These are phyloP conservation scores for Sapria himalayana DNA, from an alignment of 345 rosid species.

Conservation along the genomic window DNA sequence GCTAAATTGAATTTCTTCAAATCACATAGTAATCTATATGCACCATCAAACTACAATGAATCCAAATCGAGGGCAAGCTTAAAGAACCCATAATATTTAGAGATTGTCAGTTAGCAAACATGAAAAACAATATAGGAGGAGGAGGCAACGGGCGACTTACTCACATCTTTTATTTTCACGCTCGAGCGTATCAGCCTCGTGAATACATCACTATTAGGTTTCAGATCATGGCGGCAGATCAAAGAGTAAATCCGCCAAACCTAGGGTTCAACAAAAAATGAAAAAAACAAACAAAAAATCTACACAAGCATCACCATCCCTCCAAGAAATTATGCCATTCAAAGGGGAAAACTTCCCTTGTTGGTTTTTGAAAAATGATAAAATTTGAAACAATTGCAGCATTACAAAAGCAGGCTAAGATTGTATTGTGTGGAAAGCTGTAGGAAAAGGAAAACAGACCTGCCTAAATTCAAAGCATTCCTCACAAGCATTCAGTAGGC, in stretches of 20 bases:
- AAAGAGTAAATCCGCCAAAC: slow-evolving; percentile 42
- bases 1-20: slow-evolving; percentile 32
- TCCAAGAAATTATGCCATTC: no score
- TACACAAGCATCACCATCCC: no score
- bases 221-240: slow-evolving; percentile 26
- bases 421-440: no score
- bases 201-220: slow-evolving; percentile 50
- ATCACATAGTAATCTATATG: slow-evolving; percentile 43
- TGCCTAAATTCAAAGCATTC: slow-evolving; percentile 37
- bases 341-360: no score
- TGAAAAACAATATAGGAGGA: no score
- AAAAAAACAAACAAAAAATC: neutral
- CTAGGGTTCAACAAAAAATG: slow-evolving; percentile 16
- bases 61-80: slow-evolving; percentile 1
- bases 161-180: slow-evolving; percentile 68
- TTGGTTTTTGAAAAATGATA: no score
- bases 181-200: slow-evolving; percentile 43
- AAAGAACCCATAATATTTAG: neutral
- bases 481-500: slow-evolving; percentile 32
- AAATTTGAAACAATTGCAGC: no score
- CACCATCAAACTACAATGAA: slow-evolving; percentile 45
- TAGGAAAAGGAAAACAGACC: slow-evolving; percentile 19
- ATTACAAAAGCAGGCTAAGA: no score
- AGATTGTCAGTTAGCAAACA: slow-evolving; percentile 2
- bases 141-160: no score